Evolutionary conservation across 805 yeast species (phyloP).

Genomic region (Sugiyamaella marilandica): DNA sequence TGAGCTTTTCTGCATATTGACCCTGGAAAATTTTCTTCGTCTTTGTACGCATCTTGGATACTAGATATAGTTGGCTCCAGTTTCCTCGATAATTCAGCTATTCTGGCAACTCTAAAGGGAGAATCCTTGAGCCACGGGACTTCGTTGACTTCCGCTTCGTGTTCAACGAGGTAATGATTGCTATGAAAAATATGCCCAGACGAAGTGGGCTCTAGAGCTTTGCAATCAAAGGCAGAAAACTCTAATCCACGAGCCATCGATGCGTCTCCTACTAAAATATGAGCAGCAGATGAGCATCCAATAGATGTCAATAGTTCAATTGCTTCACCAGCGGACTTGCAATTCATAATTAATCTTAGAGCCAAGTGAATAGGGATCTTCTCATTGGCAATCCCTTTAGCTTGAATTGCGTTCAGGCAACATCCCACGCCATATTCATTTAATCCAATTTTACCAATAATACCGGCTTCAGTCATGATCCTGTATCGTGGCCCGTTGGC

Average conservation of each 20-base stretch:
- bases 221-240: conserved; percentile 15
- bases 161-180: conserved; percentile 19
- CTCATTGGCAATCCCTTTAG: conserved; percentile 28
- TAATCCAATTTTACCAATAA: conserved; percentile 36
- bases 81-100: conserved; percentile 12
- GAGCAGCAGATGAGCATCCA: conserved; percentile 21
- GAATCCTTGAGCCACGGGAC: conserved; percentile 13
- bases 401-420: conserved; percentile 33
- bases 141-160: conserved; percentile 15
- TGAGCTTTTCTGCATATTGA: conserved; percentile 23
- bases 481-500: conserved; percentile 26
- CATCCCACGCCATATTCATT: conserved; percentile 34
- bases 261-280: conserved; percentile 18
- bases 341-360: conserved; percentile 33
- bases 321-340: conserved; percentile 25
- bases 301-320: conserved; percentile 7
- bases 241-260: conserved; percentile 16
- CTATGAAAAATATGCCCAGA: conserved; percentile 17
- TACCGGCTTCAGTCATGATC: conserved; percentile 35
- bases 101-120: conserved; percentile 14
- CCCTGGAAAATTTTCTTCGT: conserved; percentile 25
- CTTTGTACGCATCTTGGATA: conserved; percentile 19
- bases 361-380: conserved; percentile 38
- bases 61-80: conserved; percentile 10
- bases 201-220: conserved; percentile 8